Percentiles rank a stretch among this genome's conserved stretches.
These are phyloP conservation scores for Daedalea quercina DNA, from an alignment of 768 basidiomycete genomes.

Conservation along the genomic window DNA sequence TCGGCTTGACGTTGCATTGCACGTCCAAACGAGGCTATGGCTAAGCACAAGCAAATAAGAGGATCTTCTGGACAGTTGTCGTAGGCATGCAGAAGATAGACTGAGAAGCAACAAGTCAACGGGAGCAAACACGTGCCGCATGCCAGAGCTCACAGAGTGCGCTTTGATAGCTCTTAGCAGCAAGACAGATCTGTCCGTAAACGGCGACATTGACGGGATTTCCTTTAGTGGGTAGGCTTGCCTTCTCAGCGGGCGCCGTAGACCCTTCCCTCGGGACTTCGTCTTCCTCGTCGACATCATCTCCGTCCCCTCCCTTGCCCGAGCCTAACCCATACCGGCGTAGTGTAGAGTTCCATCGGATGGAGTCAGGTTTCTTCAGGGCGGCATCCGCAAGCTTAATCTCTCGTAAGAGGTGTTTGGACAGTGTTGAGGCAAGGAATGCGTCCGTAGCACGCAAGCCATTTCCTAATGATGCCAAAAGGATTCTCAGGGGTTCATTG, in stretches of 20 bases:
- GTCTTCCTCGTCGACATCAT: conserved; percentile 35
- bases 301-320: conserved; percentile 32
- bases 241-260: conserved; percentile 8
- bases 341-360: conserved; percentile 55
- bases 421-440: conserved; percentile 68
- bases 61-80: conserved; percentile 82
- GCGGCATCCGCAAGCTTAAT: conserved; percentile 63
- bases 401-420: conserved; percentile 82
- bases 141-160: conserved; percentile 66
- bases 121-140: neutral
- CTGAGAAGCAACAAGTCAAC: conserved; percentile 32
- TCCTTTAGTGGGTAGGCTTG: conserved; percentile 55
- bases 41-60: conserved; percentile 75
- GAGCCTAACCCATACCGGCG: conserved; percentile 48
- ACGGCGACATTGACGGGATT: conserved; percentile 66
- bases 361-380: conserved; percentile 49
- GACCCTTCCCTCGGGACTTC: conserved; percentile 18
- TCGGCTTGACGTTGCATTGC: conserved; percentile 93
- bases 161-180: conserved; percentile 82
- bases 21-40: conserved; percentile 80
- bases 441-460: conserved; percentile 67
- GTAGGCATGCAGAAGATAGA: conserved; percentile 85
- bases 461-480: conserved; percentile 66
- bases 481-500: conserved; percentile 76
- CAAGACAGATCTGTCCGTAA: conserved; percentile 82